Evolutionary conservation across 371 early-diverging fungal species (phyloP).

Genomic region (Lichtheimia corymbifera): DNA sequence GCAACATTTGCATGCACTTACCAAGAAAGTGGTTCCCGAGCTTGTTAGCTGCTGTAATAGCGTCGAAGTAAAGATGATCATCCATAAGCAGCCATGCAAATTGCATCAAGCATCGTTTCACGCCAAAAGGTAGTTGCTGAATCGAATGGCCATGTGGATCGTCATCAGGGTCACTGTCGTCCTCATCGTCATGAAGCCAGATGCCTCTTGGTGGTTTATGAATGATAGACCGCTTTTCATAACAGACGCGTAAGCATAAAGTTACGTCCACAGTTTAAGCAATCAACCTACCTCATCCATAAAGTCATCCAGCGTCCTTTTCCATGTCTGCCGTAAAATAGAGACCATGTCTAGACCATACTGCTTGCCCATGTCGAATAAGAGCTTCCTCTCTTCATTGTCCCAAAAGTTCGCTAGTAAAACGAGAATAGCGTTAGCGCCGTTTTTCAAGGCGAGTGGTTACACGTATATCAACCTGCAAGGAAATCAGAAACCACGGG

Average conservation of each 20-base stretch:
- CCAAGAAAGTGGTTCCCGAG: constrained; percentile 4
- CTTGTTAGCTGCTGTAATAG: constrained; percentile 1
- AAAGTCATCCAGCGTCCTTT: not conserved
- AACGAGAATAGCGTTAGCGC: not conserved
- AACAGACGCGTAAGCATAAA: not conserved
- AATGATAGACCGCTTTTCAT: not conserved
- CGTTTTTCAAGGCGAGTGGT: not conserved
- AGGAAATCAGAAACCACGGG: constrained; percentile 25
- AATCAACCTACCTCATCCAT: not conserved
- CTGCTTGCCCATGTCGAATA: constrained; percentile 22
- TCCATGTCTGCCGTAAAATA: not conserved
- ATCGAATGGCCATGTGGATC: too few species aligned
- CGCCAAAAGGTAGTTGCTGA: not conserved
- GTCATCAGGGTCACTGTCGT: not conserved
- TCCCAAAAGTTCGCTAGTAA: constrained; percentile 26
- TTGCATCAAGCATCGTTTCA: constrained; percentile 4
- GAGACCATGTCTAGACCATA: constrained; percentile 14
- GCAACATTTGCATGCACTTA: not conserved
- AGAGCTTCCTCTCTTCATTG: constrained; percentile 17
- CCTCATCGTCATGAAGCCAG: not conserved
- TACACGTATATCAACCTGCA: constrained; percentile 12
- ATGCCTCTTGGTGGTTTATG: not conserved
- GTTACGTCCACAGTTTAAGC: not conserved
- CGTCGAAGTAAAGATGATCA: constrained; percentile 3
- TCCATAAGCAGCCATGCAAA: constrained; percentile 11